Evolutionary conservation across 2,329 filamentous ascomycete genomes (phyloP), one percentile per base, ranked within the genome.

Genomic region (Rasamsonia emersonii): DNA sequence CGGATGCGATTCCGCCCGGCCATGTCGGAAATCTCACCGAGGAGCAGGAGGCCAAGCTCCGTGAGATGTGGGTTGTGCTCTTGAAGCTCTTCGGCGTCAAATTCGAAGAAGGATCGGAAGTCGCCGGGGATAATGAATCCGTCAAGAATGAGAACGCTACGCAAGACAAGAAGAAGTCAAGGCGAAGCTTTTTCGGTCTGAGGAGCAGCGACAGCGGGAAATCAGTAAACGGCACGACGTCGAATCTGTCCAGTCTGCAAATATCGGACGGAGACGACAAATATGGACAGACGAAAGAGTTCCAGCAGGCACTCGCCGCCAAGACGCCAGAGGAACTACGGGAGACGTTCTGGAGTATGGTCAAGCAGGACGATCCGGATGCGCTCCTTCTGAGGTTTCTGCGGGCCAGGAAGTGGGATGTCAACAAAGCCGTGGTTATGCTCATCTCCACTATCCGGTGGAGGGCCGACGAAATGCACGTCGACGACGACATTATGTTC

Each of bases 291-390:
- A 82, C 75, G 21, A 91, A 89, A 60, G 78, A 86, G 30, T 95
- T 86, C 60, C 75, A 85, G 45, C 77, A 89, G 24, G 85, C 86
- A 0, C 61, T 98, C 7, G 79, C 81, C 29, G 84, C 73, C 38
- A 73, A 82, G 49, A 72, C 77, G 1, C 84, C 89, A 0, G 85
- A 93, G 49, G 71, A 81, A 25, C 75, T 98, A 43, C 77, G 86
- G 32, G 68, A 71, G 10, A 79, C 86, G 0, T 82, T 96, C 53
- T 96, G 91, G 91, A 73, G 67, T 44, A 93, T 95, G 86, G 75
- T 89, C 37, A 98, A 96, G 66, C 81, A 91, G 49, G 91, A 98
- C 52, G 77, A 96, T 53, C 91, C 91, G 0, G 91, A 98, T 61
- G 82, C 80, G 2, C 66, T 93, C 11, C 64, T 89, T 10, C 64